Evolutionary conservation across 148 eudicot genomes (phyloP).

Genomic region (Chenopodium quinoa): DNA sequence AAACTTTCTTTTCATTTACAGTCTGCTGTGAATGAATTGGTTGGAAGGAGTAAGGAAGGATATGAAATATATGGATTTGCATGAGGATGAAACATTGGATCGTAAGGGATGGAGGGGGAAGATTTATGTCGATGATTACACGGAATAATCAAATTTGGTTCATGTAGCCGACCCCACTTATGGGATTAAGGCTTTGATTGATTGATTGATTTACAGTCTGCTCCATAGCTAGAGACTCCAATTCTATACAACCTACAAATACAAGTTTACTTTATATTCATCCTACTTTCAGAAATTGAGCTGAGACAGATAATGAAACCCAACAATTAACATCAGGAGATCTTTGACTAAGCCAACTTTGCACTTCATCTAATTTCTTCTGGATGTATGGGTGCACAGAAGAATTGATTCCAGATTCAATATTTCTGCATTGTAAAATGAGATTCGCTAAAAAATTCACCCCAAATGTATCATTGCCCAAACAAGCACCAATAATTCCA

Average conservation of each 20-base stretch:
- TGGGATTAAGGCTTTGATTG: too few relatives aligned
- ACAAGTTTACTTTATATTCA: conserved; percentile 28
- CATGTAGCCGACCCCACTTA: too few relatives aligned
- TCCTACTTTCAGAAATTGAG: conserved; percentile 17
- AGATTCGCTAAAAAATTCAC: background rate
- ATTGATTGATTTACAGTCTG: too few relatives aligned
- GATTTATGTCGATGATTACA: too few relatives aligned
- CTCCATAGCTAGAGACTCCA: conserved; percentile 27
- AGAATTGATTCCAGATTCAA: conserved; percentile 35
- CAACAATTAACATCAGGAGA: conserved; percentile 43
- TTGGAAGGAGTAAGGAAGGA: too few relatives aligned
- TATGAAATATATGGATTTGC: too few relatives aligned
- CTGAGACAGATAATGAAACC: conserved; percentile 14
- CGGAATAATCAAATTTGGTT: too few relatives aligned
- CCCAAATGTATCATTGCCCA: background rate
- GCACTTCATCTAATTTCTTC: conserved; percentile 46
- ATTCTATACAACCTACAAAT: conserved; percentile 43
- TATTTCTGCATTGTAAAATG: conserved; percentile 42
- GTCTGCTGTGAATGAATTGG: too few relatives aligned
- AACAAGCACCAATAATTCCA: background rate
- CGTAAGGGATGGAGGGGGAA: too few relatives aligned
- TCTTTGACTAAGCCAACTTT: conserved; percentile 26
- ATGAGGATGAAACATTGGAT: too few relatives aligned
- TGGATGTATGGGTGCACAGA: conserved; percentile 59
- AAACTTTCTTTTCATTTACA: conserved; percentile 28